Base-by-base conservation (phyloP, 2,329 filamentous ascomycete genomes). In the Curvularia verruculosa region DNA sequence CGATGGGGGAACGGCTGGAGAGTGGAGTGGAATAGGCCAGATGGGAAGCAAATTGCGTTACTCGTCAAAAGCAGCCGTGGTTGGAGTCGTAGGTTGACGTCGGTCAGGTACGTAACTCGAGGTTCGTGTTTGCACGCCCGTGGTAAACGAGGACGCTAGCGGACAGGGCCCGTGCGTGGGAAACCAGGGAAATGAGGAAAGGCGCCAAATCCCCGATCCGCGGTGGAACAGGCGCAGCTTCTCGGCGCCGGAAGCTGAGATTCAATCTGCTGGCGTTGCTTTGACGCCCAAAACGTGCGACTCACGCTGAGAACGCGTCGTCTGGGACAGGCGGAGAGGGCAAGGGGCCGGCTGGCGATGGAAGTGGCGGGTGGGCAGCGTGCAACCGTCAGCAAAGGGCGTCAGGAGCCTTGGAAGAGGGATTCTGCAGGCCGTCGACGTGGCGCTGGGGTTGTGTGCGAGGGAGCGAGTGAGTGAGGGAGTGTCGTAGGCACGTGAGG, bases 221-320 rank as follows among this genome's bases (percentile, higher is more conserved):
- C 52, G 50, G 64, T 66, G 65, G 62, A 64, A 66, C 64, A 60
- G 58, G 60, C 58, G 62, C 60, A 58, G 61, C 61, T 64, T 67
- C 69, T 69, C 69, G 67, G 66, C 66, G 61, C 62, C 59, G 62
- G 61, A 52, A 66, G 65, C 67, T 71, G 71, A 72, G 70, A 72
- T 69, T 63, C 64, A 60, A 66, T 61, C 65, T 57, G 62, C 54
- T 53, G 56, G 53, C 57, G 65, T 62, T 49, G 52, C 59, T 58
- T 61, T 62, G 49, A 45, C 48, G 50, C 52, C 48, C 49, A 49
- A 52, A 49, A 48, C 54, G 47, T 49, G 57, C 52, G 56, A 53
- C 44, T 54, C 52, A 51, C 24, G 56, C 50, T 53, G 34, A 23
- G n/a, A 60, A 40, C 57, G 64, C 63, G 59, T 63, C 56, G 53